phyloP scores from a whole-genome alignment of 1,284 basidiomycete species.

The Vanrija humicola region DNA sequence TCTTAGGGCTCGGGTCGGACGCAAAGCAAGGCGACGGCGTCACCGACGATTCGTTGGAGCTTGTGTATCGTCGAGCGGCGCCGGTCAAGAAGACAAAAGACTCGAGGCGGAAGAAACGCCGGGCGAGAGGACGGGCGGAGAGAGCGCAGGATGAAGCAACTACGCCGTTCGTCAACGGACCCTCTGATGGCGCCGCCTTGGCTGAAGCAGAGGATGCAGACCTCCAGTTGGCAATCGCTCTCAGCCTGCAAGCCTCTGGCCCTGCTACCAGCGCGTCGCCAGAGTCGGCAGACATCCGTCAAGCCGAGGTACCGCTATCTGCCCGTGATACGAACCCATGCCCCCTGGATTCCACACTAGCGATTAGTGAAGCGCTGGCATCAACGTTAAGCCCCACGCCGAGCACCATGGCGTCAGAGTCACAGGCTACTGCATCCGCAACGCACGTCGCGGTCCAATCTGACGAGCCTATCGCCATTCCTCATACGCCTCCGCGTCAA shows the following conservation, averaged over 20 bases:
- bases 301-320: neutral
- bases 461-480: neutral
- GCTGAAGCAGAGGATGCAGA: slow-evolving; percentile 20
- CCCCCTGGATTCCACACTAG: too few relatives aligned
- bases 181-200: neutral
- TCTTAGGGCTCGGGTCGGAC: slow-evolving; percentile 37
- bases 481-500: neutral
- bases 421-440: too few relatives aligned
- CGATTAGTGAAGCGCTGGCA: too few relatives aligned
- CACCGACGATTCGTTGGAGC: slow-evolving; percentile 39
- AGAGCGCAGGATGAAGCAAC: neutral
- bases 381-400: too few relatives aligned
- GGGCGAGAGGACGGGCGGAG: neutral
- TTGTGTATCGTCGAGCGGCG: slow-evolving; percentile 47
- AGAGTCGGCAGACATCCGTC: neutral
- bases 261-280: neutral
- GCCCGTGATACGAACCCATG: too few relatives aligned
- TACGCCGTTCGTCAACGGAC: too few relatives aligned
- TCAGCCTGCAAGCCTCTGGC: slow-evolving; percentile 10
- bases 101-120: slow-evolving; percentile 3
- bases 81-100: neutral
- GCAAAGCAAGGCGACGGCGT: slow-evolving; percentile 9
- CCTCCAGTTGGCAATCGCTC: slow-evolving; percentile 27
- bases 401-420: too few relatives aligned
- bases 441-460: too few relatives aligned